These are phyloP conservation scores for Tylopilus sp. DNA, from an alignment of 768 basidiomycete species.

Conservation along the genomic window DNA sequence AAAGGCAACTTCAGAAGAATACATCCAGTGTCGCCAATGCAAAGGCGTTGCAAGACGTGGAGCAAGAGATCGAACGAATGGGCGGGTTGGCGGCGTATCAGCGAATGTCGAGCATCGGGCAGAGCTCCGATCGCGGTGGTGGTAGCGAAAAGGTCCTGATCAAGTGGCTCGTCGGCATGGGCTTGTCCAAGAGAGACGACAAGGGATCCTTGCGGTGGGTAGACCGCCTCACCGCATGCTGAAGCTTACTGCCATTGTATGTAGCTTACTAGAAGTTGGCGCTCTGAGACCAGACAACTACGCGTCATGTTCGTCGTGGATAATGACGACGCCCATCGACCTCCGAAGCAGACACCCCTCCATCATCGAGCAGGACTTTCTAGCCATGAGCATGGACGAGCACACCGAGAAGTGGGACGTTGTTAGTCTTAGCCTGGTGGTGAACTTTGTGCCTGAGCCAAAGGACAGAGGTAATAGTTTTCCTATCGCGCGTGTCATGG, in stretches of 20 bases:
- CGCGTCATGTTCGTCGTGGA: conserved; percentile 61
- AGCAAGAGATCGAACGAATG: conserved; percentile 58
- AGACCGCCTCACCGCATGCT: conserved; percentile 1
- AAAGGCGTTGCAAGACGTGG: conserved; percentile 47
- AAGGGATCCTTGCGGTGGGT: conserved; percentile 32
- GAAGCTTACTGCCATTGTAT: background rate
- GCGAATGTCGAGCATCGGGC: conserved; percentile 77
- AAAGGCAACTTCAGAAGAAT: conserved; percentile 47
- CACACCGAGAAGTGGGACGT: conserved; percentile 65
- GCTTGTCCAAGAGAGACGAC: conserved; percentile 28
- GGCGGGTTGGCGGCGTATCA: conserved; percentile 84
- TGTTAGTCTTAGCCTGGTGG: conserved; percentile 81
- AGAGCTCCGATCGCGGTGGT: conserved; percentile 78
- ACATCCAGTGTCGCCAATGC: conserved; percentile 13
- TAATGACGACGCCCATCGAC: conserved; percentile 74
- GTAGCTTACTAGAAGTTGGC: conserved; percentile 83
- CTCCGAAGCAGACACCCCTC: conserved; percentile 77
- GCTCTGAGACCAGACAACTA: conserved; percentile 87
- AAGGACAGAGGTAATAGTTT: conserved; percentile 61
- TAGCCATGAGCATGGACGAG: conserved; percentile 52
- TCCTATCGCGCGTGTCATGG: background rate
- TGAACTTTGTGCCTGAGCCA: conserved; percentile 83
- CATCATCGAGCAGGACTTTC: conserved; percentile 85
- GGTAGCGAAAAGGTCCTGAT: conserved; percentile 83
- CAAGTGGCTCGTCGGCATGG: conserved; percentile 64